A percentile compares a stretch with the other conserved stretches of the same genome.
Evolutionary conservation across 208 protist genomes (phyloP).

Genomic region (Vickermania ingenoplastis): DNA sequence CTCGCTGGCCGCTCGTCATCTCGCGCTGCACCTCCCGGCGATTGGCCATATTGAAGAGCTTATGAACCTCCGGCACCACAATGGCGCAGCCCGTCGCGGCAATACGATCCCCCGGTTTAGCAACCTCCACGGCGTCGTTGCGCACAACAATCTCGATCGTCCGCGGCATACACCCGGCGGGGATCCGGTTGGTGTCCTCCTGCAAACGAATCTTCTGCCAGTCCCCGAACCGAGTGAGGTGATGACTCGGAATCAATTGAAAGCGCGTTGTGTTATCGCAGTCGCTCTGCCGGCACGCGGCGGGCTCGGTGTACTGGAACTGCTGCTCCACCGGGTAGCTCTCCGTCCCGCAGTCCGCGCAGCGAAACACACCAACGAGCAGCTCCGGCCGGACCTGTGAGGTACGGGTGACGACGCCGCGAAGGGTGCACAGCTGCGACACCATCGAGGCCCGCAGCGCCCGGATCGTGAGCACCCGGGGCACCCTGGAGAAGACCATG

Average conservation of each 20-base stretch:
- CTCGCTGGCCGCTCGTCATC: constrained; percentile 63
- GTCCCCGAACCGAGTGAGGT: constrained; percentile 92
- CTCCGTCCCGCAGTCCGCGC: constrained; percentile 91
- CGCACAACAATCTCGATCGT: constrained; percentile 97
- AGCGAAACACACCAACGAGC: constrained; percentile 94
- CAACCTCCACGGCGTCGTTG: constrained; percentile 95
- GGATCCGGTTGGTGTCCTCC: constrained; percentile 94
- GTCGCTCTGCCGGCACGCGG: constrained; percentile 75
- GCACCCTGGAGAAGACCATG: constrained; percentile 80
- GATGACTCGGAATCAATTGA: constrained; percentile 77
- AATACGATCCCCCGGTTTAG: constrained; percentile 97
- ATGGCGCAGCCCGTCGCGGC: constrained; percentile 94
- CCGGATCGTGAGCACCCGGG: constrained; percentile 86
- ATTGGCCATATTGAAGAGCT: constrained; percentile 83
- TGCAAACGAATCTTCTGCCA: constrained; percentile 98
- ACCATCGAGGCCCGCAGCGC: constrained; percentile 89
- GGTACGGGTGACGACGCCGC: constrained; percentile 97
- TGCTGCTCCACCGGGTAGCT: constrained; percentile 92
- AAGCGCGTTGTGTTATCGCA: constrained; percentile 91
- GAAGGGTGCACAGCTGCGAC: constrained; percentile 92
- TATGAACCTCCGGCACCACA: constrained; percentile 97
- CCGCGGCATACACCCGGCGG: constrained; percentile 92
- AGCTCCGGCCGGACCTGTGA: constrained; percentile 98
- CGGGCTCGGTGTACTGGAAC: constrained; percentile 98
- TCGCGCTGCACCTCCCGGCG: constrained; percentile 81